Conservation (phyloP, 306 rosid species). For the Pueraria montana region DNA sequence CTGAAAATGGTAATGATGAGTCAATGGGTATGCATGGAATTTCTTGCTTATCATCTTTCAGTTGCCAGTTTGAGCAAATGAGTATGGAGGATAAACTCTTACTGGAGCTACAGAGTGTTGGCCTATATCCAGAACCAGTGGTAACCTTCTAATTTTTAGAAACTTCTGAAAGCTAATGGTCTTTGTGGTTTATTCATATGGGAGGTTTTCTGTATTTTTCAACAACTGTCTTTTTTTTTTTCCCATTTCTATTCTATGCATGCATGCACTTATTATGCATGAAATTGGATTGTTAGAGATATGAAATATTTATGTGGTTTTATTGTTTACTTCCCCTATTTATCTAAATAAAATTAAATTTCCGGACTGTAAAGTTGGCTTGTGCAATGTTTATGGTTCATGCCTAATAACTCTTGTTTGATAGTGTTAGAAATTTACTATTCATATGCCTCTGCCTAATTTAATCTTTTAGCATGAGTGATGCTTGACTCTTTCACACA, state of each 20-base stretch:
- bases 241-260: not conserved
- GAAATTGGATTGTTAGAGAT: constrained; percentile 20
- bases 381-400: not conserved
- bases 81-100: constrained; percentile 71
- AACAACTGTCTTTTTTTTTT: not conserved
- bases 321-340: constrained; percentile 1
- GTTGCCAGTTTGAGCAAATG: constrained; percentile 62
- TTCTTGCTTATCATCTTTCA: constrained; percentile 53
- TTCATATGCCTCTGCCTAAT: constrained; percentile 6
- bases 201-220: constrained; percentile 33
- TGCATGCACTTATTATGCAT: constrained; percentile 17
- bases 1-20: constrained; percentile 63
- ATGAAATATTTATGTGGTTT: constrained; percentile 27
- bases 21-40: constrained; percentile 44
- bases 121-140: constrained; percentile 81
- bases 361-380: not conserved
- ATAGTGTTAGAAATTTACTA: constrained; percentile 10
- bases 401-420: constrained; percentile 8
- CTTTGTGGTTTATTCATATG: constrained; percentile 10
- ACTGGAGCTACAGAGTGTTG: constrained; percentile 83
- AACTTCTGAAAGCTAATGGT: constrained; percentile 20
- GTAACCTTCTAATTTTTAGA: constrained; percentile 56
- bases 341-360: constrained; percentile 23
- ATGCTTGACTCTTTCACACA: not conserved
- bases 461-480: constrained; percentile 1